These are phyloP conservation scores for Fusarium caatingaense DNA, from an alignment of 2,329 filamentous ascomycete genomes.

Conservation along the genomic window DNA sequence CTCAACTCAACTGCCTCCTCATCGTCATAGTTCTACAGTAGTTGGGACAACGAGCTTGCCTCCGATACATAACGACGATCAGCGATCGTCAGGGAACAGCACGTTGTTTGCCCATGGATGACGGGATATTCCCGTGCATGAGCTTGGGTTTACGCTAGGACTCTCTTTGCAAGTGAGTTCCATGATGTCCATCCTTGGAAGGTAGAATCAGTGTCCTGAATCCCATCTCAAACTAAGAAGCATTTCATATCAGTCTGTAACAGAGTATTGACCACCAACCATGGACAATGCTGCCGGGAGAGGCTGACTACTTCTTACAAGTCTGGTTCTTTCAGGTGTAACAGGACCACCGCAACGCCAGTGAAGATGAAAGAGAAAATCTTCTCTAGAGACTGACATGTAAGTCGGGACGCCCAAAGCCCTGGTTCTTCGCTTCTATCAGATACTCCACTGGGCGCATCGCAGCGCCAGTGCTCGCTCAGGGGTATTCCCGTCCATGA, in stretches of 20 bases:
- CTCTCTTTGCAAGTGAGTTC: constrained; percentile 25
- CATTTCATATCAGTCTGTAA: constrained; percentile 16
- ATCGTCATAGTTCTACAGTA: constrained; percentile 10
- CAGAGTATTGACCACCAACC: constrained; percentile 2
- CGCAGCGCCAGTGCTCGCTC: constrained; percentile 43
- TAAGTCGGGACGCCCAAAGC: constrained; percentile 23
- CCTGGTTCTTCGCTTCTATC: constrained; percentile 22
- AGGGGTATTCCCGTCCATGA: constrained; percentile 41
- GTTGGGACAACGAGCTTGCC: constrained; percentile 28
- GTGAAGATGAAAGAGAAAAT: constrained; percentile 14
- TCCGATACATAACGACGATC: constrained; percentile 20
- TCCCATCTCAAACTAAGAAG: constrained; percentile 14
- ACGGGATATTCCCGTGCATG: constrained; percentile 15
- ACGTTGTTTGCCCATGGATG: constrained; percentile 17
- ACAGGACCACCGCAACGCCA: not conserved
- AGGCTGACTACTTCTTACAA: not conserved
- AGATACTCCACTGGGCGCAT: constrained; percentile 44
- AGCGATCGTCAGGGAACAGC: constrained; percentile 33
- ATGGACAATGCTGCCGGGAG: not conserved
- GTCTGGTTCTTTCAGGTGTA: not conserved
- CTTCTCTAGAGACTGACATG: constrained; percentile 33
- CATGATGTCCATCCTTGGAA: constrained; percentile 6
- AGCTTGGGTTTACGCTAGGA: constrained; percentile 10
- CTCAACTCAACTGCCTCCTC: constrained; percentile 9
- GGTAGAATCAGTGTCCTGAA: constrained; percentile 19